Conservation (phyloP, 345 rosid species). For the Mercurialis annua region DNA sequence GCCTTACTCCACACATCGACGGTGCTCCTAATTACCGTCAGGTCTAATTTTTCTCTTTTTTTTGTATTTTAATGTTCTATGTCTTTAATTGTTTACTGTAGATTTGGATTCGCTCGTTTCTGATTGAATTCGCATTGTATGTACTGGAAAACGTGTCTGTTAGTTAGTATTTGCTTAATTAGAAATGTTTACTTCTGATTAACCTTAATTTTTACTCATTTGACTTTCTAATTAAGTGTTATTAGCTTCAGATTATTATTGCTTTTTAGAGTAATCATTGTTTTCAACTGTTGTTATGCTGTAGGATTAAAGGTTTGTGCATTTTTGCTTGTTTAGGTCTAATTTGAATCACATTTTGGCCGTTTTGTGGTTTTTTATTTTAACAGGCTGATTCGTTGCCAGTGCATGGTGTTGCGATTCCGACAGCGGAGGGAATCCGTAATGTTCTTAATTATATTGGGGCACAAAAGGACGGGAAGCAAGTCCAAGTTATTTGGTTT, state of each 20-base stretch:
- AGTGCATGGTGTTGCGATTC: constrained; percentile 95
- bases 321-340: neutral
- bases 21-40: constrained; percentile 99
- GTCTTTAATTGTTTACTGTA: neutral
- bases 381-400: constrained; percentile 69
- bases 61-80: neutral
- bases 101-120: neutral
- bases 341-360: neutral
- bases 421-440: constrained; percentile 72
- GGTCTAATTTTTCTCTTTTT: constrained; percentile 36
- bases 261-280: neutral
- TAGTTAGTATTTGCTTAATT: neutral
- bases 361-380: constrained; percentile 9
- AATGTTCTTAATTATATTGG: constrained; percentile 87
- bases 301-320: neutral
- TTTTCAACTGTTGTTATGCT: neutral
- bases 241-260: neutral
- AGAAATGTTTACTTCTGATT: too few relatives aligned
- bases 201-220: too few relatives aligned
- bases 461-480: constrained; percentile 57
- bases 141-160: neutral
- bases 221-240: constrained; percentile 1
- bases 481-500: constrained; percentile 76
- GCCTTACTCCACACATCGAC: constrained; percentile 82
- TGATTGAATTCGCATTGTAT: neutral